Percentiles rank a stretch among this genome's conserved stretches.
Evolutionary conservation across 805 yeast genomes (phyloP).

Genomic region (Candida piceae): DNA sequence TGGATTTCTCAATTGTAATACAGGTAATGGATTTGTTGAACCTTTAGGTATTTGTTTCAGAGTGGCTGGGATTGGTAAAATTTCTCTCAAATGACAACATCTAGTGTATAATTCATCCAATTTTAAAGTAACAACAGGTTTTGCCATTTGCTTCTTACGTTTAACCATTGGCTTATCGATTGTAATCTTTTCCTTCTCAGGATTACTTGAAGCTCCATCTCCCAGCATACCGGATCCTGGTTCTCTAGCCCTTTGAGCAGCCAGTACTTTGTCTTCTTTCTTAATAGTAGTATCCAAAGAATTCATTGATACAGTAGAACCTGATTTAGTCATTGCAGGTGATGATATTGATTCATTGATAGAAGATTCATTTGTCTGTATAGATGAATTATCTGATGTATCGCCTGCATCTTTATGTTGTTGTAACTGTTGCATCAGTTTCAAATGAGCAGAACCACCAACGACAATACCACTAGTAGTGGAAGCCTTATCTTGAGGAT

Average conservation of each 20-base stretch:
- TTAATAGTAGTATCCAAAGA: slow-evolving; percentile 26
- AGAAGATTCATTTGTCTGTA: neutral
- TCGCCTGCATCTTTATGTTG: slow-evolving; percentile 7
- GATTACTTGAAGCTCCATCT: slow-evolving; percentile 17
- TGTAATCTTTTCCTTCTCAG: slow-evolving; percentile 31
- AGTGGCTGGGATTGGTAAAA: slow-evolving; percentile 87
- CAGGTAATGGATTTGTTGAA: slow-evolving; percentile 67
- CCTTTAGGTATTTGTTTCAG: slow-evolving; percentile 76
- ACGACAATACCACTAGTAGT: slow-evolving; percentile 69
- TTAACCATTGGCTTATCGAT: slow-evolving; percentile 68
- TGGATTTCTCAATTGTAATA: slow-evolving; percentile 76
- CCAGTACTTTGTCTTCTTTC: slow-evolving; percentile 24
- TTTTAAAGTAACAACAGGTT: slow-evolving; percentile 33
- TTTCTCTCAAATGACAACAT: slow-evolving; percentile 90
- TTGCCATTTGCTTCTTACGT: slow-evolving; percentile 31
- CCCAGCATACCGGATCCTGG: slow-evolving; percentile 3
- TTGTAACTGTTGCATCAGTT: slow-evolving; percentile 28
- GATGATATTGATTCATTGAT: slow-evolving; percentile 3
- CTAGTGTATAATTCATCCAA: slow-evolving; percentile 80
- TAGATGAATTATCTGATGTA: slow-evolving; percentile 15
- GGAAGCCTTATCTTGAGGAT: slow-evolving; percentile 27
- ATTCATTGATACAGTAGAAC: slow-evolving; percentile 12
- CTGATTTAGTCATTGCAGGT: slow-evolving; percentile 13
- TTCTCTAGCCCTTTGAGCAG: slow-evolving; percentile 27
- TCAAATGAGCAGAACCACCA: slow-evolving; percentile 70